These are phyloP conservation scores for Trichoderma simmonsii DNA, from an alignment of 2,329 filamentous ascomycete genomes.

Conservation along the genomic window DNA sequence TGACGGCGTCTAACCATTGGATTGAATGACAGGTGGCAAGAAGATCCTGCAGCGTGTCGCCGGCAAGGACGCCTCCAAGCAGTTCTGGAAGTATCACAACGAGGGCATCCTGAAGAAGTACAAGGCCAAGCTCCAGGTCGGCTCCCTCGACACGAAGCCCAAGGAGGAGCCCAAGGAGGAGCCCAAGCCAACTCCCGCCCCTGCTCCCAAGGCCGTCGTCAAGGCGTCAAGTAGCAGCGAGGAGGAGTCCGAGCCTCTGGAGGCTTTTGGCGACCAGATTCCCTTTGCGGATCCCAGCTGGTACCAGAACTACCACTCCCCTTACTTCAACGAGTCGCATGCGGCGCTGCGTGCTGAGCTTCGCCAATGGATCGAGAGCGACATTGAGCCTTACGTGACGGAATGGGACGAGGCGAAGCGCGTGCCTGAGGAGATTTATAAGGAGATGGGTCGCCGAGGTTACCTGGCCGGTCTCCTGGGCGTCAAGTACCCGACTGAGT, in stretches of 20 bases:
- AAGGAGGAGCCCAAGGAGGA: conserved; percentile 51
- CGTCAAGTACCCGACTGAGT: conserved; percentile 73
- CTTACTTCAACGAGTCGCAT: conserved; percentile 94
- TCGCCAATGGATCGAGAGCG: conserved; percentile 84
- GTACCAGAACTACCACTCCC: conserved; percentile 95
- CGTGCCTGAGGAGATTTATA: conserved; percentile 87
- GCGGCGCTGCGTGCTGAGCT: conserved; percentile 86
- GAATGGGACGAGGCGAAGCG: conserved; percentile 97
- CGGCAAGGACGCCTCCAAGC: conserved; percentile 64
- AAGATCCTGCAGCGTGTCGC: conserved; percentile 62
- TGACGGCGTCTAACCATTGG: neutral
- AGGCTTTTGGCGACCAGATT: conserved; percentile 80
- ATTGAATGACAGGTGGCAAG: conserved; percentile 50
- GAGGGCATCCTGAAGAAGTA: conserved; percentile 88
- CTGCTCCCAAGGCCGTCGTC: conserved; percentile 30
- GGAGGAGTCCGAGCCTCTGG: conserved; percentile 66
- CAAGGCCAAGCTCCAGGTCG: conserved; percentile 70
- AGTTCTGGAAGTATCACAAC: conserved; percentile 77
- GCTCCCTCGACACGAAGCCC: conserved; percentile 85
- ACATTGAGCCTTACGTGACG: conserved; percentile 85
- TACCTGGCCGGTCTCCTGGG: conserved; percentile 93
- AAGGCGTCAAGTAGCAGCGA: conserved; percentile 30
- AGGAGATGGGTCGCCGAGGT: conserved; percentile 88
- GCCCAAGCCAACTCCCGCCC: conserved; percentile 38
- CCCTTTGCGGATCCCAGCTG: conserved; percentile 90